A percentile compares a stretch with the other conserved stretches of the same genome.
phyloP scores from a whole-genome alignment of 805 yeast genomes.

The Maudiozyma turicensis region DNA sequence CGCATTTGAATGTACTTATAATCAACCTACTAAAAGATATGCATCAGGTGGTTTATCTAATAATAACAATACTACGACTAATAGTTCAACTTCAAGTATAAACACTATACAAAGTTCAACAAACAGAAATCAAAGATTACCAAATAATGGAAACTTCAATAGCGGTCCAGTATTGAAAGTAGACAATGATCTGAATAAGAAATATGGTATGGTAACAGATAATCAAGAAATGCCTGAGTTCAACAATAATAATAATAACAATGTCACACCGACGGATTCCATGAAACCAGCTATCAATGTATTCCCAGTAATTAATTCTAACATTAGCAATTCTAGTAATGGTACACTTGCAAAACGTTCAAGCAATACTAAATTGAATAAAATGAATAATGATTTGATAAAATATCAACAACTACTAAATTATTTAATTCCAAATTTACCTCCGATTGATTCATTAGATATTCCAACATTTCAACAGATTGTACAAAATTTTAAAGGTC shows the following conservation, averaged over 20 bases:
- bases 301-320: background rate
- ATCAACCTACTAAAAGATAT: constrained; percentile 48
- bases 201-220: too few relatives aligned
- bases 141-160: too few relatives aligned
- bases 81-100: background rate
- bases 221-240: background rate
- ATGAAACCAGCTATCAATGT: background rate
- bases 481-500: constrained; percentile 13
- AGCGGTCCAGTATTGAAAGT: too few relatives aligned
- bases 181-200: too few relatives aligned
- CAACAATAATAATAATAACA: too few relatives aligned
- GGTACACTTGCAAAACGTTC: background rate
- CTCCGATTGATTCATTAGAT: constrained; percentile 20
- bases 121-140: too few relatives aligned
- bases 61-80: background rate
- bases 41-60: background rate
- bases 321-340: too few relatives aligned
- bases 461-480: constrained; percentile 21
- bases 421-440: constrained; percentile 20
- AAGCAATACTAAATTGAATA: background rate
- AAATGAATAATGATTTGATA: constrained; percentile 12
- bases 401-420: constrained; percentile 19
- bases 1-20: constrained; percentile 75
- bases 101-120: background rate
- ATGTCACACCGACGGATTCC: too few relatives aligned